Base-by-base conservation (phyloP, 495 filamentous ascomycete species). In the Pyronema omphalodes region DNA sequence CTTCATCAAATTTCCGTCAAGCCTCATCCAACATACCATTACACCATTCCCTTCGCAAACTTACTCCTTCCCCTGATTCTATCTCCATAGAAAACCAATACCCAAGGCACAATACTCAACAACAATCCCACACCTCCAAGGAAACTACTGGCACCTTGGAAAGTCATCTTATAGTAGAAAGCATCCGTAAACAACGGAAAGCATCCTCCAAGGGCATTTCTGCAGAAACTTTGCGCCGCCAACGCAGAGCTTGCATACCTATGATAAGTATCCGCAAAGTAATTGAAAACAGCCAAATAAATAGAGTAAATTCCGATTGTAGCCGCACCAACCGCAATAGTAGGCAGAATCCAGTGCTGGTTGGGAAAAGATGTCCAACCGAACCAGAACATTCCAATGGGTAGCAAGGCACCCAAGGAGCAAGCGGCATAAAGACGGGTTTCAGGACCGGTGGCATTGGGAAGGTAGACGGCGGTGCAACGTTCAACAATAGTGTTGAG, bases 281-380 rank as follows among this genome's bases (percentile, higher is more conserved):
- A 94, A 60, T 94, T 96, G 70, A 94, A 94, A 0, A 85, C 82
- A 0, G 88, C 84, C 6, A 96, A 72, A 63, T 94, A 95, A 44
- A 95, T 78, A 41, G 78, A 80, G 63, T 85, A 86, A 51, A 96
- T 93, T 8, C 88, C 88, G 72, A 93, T 84, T 0, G 83, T 93
- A 3, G 86, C 80, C 55, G 81, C 76, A 0, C 70, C 76, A 46
- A 94, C 71, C 0, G 77, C 81, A 15, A 93, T 64, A 0, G 80
- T 69, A 6, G 88, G 88, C 0, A 81, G 75, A 48, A 89, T 85
- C 83, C 84, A 94, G 52, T 78, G 84, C 7, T 83, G 73, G 0
- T 73, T 73, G 0, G 76, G 67, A 50, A 73, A 82, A 8, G 77
- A 77, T 0, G 82, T 82, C 80, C 80, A 86, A 23, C 78, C 82